Evolutionary conservation across 345 rosid species (phyloP), one percentile per base, ranked within the genome.

Genomic region (Melaleuca quinquenervia): DNA sequence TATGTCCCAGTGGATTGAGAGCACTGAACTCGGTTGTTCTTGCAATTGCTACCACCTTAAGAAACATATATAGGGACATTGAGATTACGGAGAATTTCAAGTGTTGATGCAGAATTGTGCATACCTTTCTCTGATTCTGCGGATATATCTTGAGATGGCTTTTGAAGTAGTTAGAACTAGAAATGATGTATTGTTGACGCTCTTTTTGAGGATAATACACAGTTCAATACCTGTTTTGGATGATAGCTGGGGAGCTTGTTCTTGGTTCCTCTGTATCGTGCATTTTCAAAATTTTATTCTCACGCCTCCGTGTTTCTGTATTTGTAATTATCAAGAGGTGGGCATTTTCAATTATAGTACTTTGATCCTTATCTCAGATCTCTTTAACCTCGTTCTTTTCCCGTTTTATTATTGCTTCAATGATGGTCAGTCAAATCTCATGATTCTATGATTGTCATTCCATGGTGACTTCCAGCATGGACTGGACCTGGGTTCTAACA

Each of bases 71-170:
- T 84, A 27, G 82, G 83, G 51, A 84, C 55, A 85, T 36, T 44
- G 27, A 87, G 83, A 84, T 83, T 83, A 52, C 32, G 44, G 32
- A 36, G 52, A 84, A 52, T 86, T 84, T 82, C 15, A 74, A 64
- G 85, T 53, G 86, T 86, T 86, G 87, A 52, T 54, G 84, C 86
- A 51, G 90, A 89, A 70, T 70, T 70, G 80, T 36, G 80, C 48
- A 70, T 70, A 70, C 80, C 48, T 36, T 36, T 70, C 80, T 70
- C 48, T 36, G 80, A 70, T 87, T 76, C 56, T 50, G 48, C 84
- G 8, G 88, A 86, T 87, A 87, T 82, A 85, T 90, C 89, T 90
- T 86, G 88, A 88, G 90, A 89, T 86, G 85, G 84, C 84, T 84
- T 89, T 87, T 85, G 84, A 85, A 41, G 87, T 24, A 50, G 70